Evolutionary conservation across 306 rosid genomes (phyloP).

Genomic region (Dalbergia oliveri): DNA sequence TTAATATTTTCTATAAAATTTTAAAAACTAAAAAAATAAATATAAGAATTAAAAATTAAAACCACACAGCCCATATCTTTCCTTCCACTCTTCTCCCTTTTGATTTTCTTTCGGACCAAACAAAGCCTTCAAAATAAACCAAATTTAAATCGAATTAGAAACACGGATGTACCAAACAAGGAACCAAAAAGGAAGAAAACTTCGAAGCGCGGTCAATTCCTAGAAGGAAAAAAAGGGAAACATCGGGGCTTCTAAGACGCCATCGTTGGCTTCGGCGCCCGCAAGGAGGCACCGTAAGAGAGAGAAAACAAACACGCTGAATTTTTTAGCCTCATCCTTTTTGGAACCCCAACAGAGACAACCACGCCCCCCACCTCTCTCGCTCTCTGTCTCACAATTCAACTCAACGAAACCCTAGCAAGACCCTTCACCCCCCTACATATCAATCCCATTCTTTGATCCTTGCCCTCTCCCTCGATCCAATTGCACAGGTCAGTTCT

Average conservation of each 20-base stretch:
- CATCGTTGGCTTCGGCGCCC: constrained; percentile 52
- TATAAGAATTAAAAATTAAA: no score
- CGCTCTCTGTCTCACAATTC: not conserved
- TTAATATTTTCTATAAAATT: no score
- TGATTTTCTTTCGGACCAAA: no score
- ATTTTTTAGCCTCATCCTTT: constrained; percentile 47
- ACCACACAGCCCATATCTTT: no score
- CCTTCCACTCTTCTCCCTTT: no score
- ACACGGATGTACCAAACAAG: no score
- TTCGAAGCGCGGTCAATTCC: not conserved
- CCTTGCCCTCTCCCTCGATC: constrained; percentile 32
- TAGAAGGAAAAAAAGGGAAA: not conserved
- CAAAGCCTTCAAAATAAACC: no score
- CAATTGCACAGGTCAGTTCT: constrained; percentile 46
- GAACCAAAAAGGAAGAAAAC: not conserved
- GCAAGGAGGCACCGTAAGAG: constrained; percentile 1
- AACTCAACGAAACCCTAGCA: constrained; percentile 62
- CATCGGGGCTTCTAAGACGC: constrained; percentile 36
- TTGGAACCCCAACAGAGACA: constrained; percentile 36
- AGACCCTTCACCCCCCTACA: constrained; percentile 40
- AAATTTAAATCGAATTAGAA: no score
- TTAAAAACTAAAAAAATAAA: no score
- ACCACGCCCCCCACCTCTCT: constrained; percentile 19
- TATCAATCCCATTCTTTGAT: constrained; percentile 49
- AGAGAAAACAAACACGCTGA: constrained; percentile 37